Conservation (phyloP, 2,329 filamentous ascomycete genomes). For the Metarhizium robertsii region DNA sequence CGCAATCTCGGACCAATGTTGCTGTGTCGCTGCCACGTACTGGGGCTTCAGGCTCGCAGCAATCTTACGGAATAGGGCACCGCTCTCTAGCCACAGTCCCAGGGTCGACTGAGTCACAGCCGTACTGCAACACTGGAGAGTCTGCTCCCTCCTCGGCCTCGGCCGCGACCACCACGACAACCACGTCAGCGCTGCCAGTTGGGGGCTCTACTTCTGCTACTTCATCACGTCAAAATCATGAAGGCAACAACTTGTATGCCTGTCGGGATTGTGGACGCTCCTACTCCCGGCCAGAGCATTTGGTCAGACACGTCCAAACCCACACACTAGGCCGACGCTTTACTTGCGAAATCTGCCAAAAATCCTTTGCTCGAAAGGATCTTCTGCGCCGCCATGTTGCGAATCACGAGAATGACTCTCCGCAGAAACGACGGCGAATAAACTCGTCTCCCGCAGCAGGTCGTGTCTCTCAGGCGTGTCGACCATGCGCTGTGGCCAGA, state of each 20-base stretch:
- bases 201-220: conserved; percentile 1
- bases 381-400: conserved; percentile 42
- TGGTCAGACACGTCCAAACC: conserved; percentile 41
- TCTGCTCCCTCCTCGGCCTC: neutral
- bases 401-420: conserved; percentile 40
- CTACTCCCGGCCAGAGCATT: conserved; percentile 44
- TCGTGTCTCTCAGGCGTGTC: conserved; percentile 44
- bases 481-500: conserved; percentile 39
- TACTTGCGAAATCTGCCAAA: conserved; percentile 39
- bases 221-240: conserved; percentile 11
- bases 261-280: conserved; percentile 42
- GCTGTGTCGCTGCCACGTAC: neutral
- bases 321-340: conserved; percentile 42
- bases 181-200: neutral
- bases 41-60: neutral
- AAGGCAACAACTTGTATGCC: conserved; percentile 31
- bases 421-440: conserved; percentile 37
- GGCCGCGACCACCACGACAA: neutral
- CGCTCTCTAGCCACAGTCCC: neutral
- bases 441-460: conserved; percentile 34
- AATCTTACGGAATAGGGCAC: neutral
- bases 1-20: neutral
- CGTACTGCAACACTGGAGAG: neutral
- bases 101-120: neutral
- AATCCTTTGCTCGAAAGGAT: conserved; percentile 44